A percentile compares a stretch with the other conserved stretches of the same genome.
phyloP scores from a whole-genome alignment of 139 green algal genomes.

The Helicosporidium sp. region DNA sequence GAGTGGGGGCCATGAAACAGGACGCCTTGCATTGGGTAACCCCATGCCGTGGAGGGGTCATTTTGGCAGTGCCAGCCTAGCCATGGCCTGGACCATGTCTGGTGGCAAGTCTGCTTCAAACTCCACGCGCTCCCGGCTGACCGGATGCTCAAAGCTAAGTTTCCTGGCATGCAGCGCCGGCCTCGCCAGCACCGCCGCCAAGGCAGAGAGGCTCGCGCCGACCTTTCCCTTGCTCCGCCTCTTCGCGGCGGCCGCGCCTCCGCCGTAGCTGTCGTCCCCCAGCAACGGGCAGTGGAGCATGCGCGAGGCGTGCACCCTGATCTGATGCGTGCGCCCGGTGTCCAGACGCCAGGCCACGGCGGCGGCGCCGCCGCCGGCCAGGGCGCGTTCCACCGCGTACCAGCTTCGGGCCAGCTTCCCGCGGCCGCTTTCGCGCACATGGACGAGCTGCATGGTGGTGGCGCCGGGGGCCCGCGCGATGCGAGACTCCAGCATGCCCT shows the following conservation, averaged over 20 bases:
- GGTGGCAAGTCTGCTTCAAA: constrained; percentile 42
- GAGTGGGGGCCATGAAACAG: no score
- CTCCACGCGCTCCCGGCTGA: constrained; percentile 25
- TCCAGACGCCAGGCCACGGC: constrained; percentile 79
- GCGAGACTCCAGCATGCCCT: constrained; percentile 45
- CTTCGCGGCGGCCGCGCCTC: constrained; percentile 9
- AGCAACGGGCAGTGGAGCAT: constrained; percentile 72
- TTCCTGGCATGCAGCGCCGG: constrained; percentile 65
- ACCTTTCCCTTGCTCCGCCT: constrained; percentile 4
- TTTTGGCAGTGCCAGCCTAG: no score
- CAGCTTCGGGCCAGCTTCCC: constrained; percentile 39
- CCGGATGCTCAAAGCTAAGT: constrained; percentile 59
- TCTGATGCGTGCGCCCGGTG: constrained; percentile 91
- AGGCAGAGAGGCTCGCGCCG: background rate
- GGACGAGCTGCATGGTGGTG: no score
- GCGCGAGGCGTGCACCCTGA: constrained; percentile 67
- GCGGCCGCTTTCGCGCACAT: no score
- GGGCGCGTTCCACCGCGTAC: constrained; percentile 44
- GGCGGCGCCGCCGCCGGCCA: constrained; percentile 47
- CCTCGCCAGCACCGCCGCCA: constrained; percentile 24
- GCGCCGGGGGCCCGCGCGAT: constrained; percentile 27
- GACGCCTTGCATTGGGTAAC: no score
- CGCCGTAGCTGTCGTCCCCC: constrained; percentile 70
- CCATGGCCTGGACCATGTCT: constrained; percentile 30
- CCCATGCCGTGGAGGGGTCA: no score